Evolutionary conservation across 2,329 filamentous ascomycete species (phyloP).

Genomic region (Acrocalymma vagum): DNA sequence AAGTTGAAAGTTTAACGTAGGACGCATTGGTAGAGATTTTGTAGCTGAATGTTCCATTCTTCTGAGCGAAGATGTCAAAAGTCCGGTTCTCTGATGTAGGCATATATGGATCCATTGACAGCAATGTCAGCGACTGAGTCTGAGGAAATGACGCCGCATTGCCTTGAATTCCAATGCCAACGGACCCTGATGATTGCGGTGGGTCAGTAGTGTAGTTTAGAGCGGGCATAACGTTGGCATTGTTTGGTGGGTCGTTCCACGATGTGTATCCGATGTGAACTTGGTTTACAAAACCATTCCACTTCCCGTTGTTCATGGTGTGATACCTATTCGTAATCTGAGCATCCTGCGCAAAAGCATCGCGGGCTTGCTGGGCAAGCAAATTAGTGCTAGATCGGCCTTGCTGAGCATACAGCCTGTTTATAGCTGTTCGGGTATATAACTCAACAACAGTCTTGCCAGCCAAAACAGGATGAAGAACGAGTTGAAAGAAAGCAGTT

Average conservation of each 20-base stretch:
- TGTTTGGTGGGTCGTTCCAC: constrained; percentile 15
- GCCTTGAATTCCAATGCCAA: constrained; percentile 69
- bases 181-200: constrained; percentile 64
- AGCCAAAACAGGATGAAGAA: constrained; percentile 63
- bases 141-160: constrained; percentile 70
- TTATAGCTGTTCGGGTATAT: constrained; percentile 14
- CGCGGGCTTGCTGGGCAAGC: constrained; percentile 11
- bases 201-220: constrained; percentile 43
- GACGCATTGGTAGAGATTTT: constrained; percentile 10
- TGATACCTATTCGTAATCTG: constrained; percentile 16
- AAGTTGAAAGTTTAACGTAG: constrained; percentile 14
- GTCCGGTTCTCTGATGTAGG: constrained; percentile 8
- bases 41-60: constrained; percentile 9
- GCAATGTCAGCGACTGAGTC: constrained; percentile 47
- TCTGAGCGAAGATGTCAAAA: constrained; percentile 19
- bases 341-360: constrained; percentile 9
- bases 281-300: constrained; percentile 26
- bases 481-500: constrained; percentile 66
- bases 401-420: constrained; percentile 15
- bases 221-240: constrained; percentile 4
- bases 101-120: constrained; percentile 15
- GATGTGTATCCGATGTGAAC: constrained; percentile 21
- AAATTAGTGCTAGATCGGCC: constrained; percentile 17
- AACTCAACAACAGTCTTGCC: constrained; percentile 50
- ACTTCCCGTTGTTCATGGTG: constrained; percentile 18